Evolutionary conservation across 2,329 filamentous ascomycete species (phyloP).

Genomic region (Tolypocladium endophyticum): DNA sequence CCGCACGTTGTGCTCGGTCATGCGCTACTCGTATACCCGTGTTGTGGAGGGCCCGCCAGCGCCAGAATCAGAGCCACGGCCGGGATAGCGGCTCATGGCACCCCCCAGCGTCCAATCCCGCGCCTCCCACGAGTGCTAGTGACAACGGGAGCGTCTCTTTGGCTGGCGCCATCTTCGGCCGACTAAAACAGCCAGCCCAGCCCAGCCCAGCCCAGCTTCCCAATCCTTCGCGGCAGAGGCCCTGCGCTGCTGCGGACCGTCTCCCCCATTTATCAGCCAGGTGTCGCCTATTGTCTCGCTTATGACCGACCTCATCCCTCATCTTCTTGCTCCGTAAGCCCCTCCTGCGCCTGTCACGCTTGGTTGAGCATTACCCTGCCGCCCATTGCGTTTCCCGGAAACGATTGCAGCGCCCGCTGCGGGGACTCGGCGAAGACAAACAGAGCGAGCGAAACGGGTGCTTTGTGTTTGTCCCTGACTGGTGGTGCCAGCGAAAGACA

Average conservation of each 20-base stretch:
- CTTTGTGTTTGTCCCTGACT: background rate
- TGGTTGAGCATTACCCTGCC: background rate
- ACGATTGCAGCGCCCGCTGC: background rate
- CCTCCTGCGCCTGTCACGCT: background rate
- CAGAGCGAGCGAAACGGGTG: background rate
- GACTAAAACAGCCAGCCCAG: background rate
- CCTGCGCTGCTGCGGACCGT: background rate
- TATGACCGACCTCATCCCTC: background rate
- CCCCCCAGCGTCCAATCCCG: background rate
- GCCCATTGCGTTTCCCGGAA: background rate
- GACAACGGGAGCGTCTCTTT: background rate
- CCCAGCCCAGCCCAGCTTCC: background rate
- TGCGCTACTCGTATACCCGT: background rate
- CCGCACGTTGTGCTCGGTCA: background rate
- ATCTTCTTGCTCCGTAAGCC: background rate
- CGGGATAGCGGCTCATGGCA: background rate
- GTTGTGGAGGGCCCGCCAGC: background rate
- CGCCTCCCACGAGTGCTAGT: background rate
- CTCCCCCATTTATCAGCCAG: background rate
- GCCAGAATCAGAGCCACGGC: background rate
- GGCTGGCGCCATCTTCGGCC: slow-evolving; percentile 1
- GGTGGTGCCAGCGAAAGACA: background rate
- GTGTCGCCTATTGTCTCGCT: background rate
- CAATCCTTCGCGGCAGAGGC: background rate
- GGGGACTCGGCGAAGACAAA: background rate